Base-by-base conservation (phyloP, 768 basidiomycete species). In the Lactifluus rugatus region DNA sequence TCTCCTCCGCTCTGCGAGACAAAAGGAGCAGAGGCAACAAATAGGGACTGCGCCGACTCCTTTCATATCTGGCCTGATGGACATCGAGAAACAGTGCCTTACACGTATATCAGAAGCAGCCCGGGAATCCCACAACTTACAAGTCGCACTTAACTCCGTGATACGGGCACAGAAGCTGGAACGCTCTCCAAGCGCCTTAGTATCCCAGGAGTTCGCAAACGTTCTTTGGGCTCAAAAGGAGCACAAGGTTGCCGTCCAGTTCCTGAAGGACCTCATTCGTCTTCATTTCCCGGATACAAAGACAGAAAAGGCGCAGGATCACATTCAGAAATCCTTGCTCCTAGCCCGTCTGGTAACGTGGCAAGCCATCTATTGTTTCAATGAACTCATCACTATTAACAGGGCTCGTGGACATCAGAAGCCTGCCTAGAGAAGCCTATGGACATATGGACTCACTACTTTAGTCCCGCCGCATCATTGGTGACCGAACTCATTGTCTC, bases 331-430 rank as follows among this genome's bases (percentile, higher is more conserved):
- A 57, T 79, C 75, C 44, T 73, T 79, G 23, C 71, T 82, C 42
- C 73, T 85, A 37, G 79, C 90, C 23, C 80, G 79, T 48, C 68
- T 93, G 70, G 91, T 92, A 62, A 47, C 53, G 82, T 69, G 39
- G 16, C 25, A 17, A 45, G 31, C 46, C 13, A 2, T 2, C 5
- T 50, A 13, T 31, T 42, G 23, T 17, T 19, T 31, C n/a, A 19
- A n/a, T 41, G 5, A 17, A 50, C 44, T 47, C 34, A 54, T 62
- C 21, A 13, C 2, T 7, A 6, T 14, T 8, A 34, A 13, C 54
- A 97, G 93, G 96, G 95, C 10, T 78, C 85, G 11, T 99, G 96
- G 96, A 85, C 82, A 23, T 81, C 90, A 7, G 84, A 89, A 65
- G 93, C 96, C 2, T 88, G 87, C 57, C 69, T 95, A 26, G 84